phyloP scores from a whole-genome alignment of 148 eudicot genomes.

The Rhododendron williamsianum region DNA sequence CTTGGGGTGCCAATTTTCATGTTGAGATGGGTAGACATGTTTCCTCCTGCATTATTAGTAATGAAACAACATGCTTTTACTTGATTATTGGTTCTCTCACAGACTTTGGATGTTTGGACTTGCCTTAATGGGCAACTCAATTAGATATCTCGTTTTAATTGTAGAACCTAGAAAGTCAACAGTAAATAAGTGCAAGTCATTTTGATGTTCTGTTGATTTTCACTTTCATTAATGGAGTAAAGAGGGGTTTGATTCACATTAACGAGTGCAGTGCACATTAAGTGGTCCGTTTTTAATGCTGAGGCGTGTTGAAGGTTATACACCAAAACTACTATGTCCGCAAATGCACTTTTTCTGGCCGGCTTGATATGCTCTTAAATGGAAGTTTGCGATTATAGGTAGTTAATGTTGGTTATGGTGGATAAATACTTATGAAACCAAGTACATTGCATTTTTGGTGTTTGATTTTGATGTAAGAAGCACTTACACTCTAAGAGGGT shows the following conservation, averaged over 20 bases:
- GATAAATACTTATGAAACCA: not conserved
- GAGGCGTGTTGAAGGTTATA: not conserved
- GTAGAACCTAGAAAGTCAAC: not conserved
- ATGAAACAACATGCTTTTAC: not conserved
- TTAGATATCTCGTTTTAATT: not conserved
- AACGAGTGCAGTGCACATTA: not conserved
- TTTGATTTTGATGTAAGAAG: not conserved
- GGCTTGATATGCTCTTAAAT: not conserved
- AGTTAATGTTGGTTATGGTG: not conserved
- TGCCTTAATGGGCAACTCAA: not conserved
- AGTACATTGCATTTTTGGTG: not conserved
- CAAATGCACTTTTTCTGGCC: not conserved
- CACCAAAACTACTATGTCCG: not conserved
- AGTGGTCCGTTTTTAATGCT: not conserved
- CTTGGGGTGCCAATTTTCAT: not conserved
- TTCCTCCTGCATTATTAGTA: not conserved
- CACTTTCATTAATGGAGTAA: not conserved
- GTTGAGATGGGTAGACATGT: not conserved
- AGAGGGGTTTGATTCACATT: not conserved
- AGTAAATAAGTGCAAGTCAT: not conserved
- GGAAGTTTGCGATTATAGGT: not conserved
- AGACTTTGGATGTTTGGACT: not conserved
- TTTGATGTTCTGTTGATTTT: not conserved
- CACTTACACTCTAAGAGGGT: not conserved
- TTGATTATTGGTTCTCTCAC: not conserved